Evolutionary conservation across 2,329 filamentous ascomycete species (phyloP).

Genomic region (Phialophora macrospora): DNA sequence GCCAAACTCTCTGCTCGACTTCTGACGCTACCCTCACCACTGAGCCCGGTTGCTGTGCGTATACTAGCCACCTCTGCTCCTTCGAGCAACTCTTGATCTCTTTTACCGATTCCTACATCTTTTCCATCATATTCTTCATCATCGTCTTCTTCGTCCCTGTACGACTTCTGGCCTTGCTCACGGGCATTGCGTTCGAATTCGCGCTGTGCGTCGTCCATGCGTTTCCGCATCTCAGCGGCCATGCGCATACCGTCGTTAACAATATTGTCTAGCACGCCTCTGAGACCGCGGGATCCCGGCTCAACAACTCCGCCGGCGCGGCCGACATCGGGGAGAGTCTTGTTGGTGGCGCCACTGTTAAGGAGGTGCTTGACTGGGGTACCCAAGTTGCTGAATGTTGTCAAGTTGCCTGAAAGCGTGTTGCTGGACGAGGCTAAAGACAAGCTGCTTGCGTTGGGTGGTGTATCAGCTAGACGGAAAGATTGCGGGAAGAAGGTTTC

Average conservation of each 20-base stretch:
- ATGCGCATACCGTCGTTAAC: slow-evolving; percentile 97
- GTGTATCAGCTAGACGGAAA: slow-evolving; percentile 77
- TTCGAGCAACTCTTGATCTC: slow-evolving; percentile 71
- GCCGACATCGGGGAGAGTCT: slow-evolving; percentile 40
- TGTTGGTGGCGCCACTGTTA: slow-evolving; percentile 48
- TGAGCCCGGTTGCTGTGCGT: slow-evolving; percentile 39
- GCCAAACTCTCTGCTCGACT: slow-evolving; percentile 30
- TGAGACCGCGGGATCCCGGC: slow-evolving; percentile 74
- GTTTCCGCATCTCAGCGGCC: slow-evolving; percentile 84
- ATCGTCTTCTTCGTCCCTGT: slow-evolving; percentile 58
- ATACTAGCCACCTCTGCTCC: slow-evolving; percentile 70
- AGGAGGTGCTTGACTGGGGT: slow-evolving; percentile 51
- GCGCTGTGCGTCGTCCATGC: slow-evolving; percentile 94
- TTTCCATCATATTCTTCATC: slow-evolving; percentile 53
- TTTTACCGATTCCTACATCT: slow-evolving; percentile 44
- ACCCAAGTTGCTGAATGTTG: slow-evolving; percentile 79
- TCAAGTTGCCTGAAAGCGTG: slow-evolving; percentile 71
- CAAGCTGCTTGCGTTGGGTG: slow-evolving; percentile 51
- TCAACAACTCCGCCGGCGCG: slow-evolving; percentile 64
- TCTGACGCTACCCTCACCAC: slow-evolving; percentile 18
- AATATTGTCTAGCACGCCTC: slow-evolving; percentile 95
- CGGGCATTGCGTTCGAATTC: slow-evolving; percentile 84
- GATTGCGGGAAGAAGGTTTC: slow-evolving; percentile 93
- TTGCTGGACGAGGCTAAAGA: slow-evolving; percentile 41
- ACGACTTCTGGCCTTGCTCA: slow-evolving; percentile 58